Percentiles rank a stretch among this genome's conserved stretches.
Evolutionary conservation across 2,329 filamentous ascomycete genomes (phyloP).

Genomic region (Colletotrichum orbiculare): DNA sequence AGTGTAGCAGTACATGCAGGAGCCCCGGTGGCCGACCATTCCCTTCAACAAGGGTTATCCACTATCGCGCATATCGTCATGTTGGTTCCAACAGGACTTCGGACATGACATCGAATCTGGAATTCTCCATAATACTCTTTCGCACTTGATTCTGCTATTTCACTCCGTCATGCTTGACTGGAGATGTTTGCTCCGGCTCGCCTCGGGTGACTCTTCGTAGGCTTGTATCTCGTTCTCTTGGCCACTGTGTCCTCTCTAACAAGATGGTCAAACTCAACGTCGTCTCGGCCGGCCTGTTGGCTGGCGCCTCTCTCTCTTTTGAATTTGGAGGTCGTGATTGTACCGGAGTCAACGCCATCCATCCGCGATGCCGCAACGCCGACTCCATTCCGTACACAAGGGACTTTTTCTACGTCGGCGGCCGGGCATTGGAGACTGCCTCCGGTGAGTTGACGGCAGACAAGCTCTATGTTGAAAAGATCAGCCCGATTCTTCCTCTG

Average conservation of each 20-base stretch:
- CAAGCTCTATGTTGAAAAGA: slow-evolving; percentile 65
- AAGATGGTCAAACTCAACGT: slow-evolving; percentile 3
- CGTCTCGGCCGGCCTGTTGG: not conserved
- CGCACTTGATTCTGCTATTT: too few species aligned
- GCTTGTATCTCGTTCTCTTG: not conserved
- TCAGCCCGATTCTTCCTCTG: slow-evolving; percentile 45
- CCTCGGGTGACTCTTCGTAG: too few species aligned
- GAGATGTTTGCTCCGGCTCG: too few species aligned
- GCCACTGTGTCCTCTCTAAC: not conserved
- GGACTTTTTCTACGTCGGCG: slow-evolving; percentile 50
- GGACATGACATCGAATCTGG: not conserved
- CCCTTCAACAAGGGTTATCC: not conserved
- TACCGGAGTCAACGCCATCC: slow-evolving; percentile 19
- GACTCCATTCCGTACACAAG: slow-evolving; percentile 37
- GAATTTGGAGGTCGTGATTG: slow-evolving; percentile 7
- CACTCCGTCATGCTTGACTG: too few species aligned
- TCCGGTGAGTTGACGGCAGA: slow-evolving; percentile 46
- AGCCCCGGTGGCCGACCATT: not conserved
- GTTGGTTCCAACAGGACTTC: slow-evolving; percentile 5
- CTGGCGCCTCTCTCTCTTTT: not conserved
- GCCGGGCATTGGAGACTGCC: slow-evolving; percentile 45
- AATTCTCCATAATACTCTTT: too few species aligned
- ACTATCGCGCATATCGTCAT: not conserved
- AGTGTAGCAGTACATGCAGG: not conserved
- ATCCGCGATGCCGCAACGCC: slow-evolving; percentile 6